phyloP scores from a whole-genome alignment of 2,329 filamentous ascomycete genomes.

The Aspergillus luchuensis region DNA sequence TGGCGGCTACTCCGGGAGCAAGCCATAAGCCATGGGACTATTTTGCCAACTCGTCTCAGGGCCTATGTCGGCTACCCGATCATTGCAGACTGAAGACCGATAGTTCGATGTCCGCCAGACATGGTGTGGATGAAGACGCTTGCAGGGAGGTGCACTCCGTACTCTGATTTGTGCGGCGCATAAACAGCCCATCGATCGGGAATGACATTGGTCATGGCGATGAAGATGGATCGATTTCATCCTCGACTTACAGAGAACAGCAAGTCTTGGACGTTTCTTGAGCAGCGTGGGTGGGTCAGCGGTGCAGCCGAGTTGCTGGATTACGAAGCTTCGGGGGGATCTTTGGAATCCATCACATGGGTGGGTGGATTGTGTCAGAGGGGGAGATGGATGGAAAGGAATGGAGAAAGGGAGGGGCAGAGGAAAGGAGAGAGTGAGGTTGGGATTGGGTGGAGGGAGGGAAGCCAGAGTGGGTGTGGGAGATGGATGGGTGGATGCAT shows the following conservation, averaged over 20 bases:
- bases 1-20: constrained; percentile 1
- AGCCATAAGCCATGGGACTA: not conserved
- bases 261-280: not conserved
- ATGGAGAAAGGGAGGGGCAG: not conserved
- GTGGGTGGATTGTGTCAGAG: not conserved
- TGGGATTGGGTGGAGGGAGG: not conserved
- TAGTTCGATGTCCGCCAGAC: not conserved
- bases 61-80: constrained; percentile 13
- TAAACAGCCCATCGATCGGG: not conserved
- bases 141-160: not conserved
- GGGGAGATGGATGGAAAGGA: not conserved
- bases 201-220: not conserved
- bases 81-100: not conserved
- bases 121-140: not conserved
- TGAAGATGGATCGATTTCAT: not conserved
- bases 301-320: not conserved
- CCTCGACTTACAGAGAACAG: not conserved
- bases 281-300: constrained; percentile 8
- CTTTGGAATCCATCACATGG: constrained; percentile 14
- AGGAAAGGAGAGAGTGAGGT: not conserved
- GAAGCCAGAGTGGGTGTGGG: too few species aligned
- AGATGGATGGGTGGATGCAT: not conserved
- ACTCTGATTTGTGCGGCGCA: not conserved
- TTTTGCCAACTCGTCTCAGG: not conserved
- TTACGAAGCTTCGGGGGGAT: constrained; percentile 17